phyloP scores from a whole-genome alignment of 495 filamentous ascomycete genomes.

The Lophiotrema nucula region DNA sequence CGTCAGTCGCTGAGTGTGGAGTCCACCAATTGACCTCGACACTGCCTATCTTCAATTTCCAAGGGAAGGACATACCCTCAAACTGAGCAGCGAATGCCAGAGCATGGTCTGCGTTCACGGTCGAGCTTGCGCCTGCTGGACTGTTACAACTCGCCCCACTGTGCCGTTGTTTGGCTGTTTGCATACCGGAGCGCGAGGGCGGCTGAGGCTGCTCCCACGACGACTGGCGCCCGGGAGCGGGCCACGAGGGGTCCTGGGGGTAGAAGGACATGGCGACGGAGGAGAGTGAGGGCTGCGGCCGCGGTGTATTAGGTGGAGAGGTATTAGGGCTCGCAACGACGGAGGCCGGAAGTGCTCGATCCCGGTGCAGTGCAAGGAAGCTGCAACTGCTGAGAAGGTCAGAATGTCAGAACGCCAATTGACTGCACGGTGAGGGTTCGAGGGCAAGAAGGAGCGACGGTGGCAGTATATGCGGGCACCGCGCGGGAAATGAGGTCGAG shows the following conservation, averaged over 20 bases:
- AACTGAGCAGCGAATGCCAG: slow-evolving; percentile 84
- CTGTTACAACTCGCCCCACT: slow-evolving; percentile 30
- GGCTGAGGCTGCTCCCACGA: slow-evolving; percentile 84
- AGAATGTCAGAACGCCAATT: slow-evolving; percentile 11
- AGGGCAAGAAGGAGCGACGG: neutral
- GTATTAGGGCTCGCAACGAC: slow-evolving; percentile 20
- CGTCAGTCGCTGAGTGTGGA: too few relatives aligned
- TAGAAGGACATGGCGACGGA: slow-evolving; percentile 66
- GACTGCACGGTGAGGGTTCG: neutral
- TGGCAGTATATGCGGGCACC: neutral
- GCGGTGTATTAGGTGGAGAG: neutral
- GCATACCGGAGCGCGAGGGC: slow-evolving; percentile 80
- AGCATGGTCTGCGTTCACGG: slow-evolving; percentile 63
- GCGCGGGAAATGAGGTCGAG: slow-evolving; percentile 13
- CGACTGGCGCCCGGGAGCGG: slow-evolving; percentile 60
- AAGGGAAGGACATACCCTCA: slow-evolving; percentile 63
- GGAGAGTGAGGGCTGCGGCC: slow-evolving; percentile 14
- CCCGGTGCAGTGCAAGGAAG: slow-evolving; percentile 11
- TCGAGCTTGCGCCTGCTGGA: slow-evolving; percentile 65
- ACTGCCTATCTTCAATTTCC: too few relatives aligned
- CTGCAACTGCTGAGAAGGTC: slow-evolving; percentile 4
- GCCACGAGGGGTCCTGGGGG: slow-evolving; percentile 85
- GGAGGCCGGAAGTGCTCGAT: slow-evolving; percentile 2
- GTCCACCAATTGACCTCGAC: neutral
- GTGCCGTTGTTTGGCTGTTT: slow-evolving; percentile 28